Evolutionary conservation across 2,329 filamentous ascomycete species (phyloP), one percentile per base, ranked within the genome.

Genomic region (Venturia oleaginea): DNA sequence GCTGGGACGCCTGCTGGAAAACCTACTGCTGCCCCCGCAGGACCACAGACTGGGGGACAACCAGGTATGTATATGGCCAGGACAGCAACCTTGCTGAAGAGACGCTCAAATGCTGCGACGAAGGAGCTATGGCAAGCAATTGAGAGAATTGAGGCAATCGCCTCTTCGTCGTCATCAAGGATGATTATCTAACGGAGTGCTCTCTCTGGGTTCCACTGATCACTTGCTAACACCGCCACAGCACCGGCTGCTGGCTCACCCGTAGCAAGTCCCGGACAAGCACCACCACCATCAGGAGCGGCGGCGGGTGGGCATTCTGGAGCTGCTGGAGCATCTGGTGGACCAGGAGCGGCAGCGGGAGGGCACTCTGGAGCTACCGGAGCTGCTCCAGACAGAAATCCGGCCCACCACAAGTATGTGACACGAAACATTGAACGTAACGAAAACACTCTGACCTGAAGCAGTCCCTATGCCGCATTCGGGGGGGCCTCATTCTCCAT

Each of bases 401-500:
- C 59, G n/a, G 40, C 34, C 6, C 32, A 57, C 10, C 51, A 32
- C 17, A 57, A 57, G 51, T 57, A 57, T 34, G 17, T 34, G 17
- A 3, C n/a, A 4, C 32, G 17, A 40, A 11, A n/a, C 22, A 27
- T 4, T 24, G 13, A 4, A 4, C 27, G 7, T 3, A 11, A 27
- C 3, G 0, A 27, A 8, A 3, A 4, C 24, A 7, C 4, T 37
- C 40, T 46, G 27, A 46, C 43, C 3, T 34, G 11, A 30, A 34
- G 8, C 15, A 54, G 27, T 3, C 27, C 63, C 2, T 38, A 34
- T 55, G 30, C 15, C 24, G 27, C 63, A 15, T 64, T 30, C 40
- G 59, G 34, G 37, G 22, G 55, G 34, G 51, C 63, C 17, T 64
- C 63, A 5, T 64, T 64, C 34, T 13, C 37, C 10, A 64, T 64